Evolutionary conservation across 2,329 filamentous ascomycete species (phyloP).

Genomic region (Microsporum canis): DNA sequence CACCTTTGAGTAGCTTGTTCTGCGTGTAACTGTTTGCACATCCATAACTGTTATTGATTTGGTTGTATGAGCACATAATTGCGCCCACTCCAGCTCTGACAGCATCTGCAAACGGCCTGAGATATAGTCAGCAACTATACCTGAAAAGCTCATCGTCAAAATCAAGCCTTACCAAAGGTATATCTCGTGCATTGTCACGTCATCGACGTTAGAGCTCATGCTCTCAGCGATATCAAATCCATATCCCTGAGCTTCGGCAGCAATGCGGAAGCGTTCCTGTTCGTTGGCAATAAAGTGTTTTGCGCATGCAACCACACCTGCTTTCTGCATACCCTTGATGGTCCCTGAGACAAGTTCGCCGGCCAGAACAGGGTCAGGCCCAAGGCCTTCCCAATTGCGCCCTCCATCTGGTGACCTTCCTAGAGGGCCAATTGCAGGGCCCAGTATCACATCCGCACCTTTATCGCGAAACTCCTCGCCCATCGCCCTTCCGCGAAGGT

Average conservation of each 20-base stretch:
- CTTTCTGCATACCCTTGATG: constrained; percentile 68
- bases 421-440: constrained; percentile 64
- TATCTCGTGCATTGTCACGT: constrained; percentile 52
- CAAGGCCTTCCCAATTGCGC: constrained; percentile 56
- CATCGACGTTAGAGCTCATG: constrained; percentile 50
- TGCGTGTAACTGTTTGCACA: constrained; percentile 53
- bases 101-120: constrained; percentile 56
- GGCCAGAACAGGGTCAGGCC: constrained; percentile 63
- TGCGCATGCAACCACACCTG: constrained; percentile 70
- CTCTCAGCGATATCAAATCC: constrained; percentile 54
- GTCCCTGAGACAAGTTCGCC: constrained; percentile 61
- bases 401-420: constrained; percentile 58
- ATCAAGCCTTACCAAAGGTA: constrained; percentile 44
- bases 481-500: constrained; percentile 59
- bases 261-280: constrained; percentile 61
- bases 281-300: constrained; percentile 68
- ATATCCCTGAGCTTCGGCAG: constrained; percentile 45
- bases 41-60: constrained; percentile 56
- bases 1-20: constrained; percentile 54
- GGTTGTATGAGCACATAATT: constrained; percentile 65
- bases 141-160: background rate
- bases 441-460: constrained; percentile 62
- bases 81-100: constrained; percentile 54
- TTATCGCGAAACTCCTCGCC: constrained; percentile 63
- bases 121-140: background rate